Evolutionary conservation across 306 rosid species (phyloP), one percentile per base, ranked within the genome.

Genomic region (Quercus dentata): DNA sequence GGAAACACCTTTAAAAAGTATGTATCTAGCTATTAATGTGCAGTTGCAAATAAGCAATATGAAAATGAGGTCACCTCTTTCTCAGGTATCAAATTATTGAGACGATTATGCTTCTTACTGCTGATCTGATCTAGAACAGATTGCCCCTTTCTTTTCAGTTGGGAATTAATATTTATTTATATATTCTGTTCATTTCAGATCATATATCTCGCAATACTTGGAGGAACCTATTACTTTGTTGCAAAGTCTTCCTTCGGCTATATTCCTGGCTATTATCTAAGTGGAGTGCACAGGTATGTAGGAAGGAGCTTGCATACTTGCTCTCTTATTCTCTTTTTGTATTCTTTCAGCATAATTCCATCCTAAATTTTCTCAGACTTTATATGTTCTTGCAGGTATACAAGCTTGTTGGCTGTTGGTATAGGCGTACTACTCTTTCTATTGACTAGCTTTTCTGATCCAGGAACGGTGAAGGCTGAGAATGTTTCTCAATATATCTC

Each of bases 361-460:
- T 80, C 77, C 27, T 75, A 81, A 79, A 81, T 80, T 78, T 69
- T 72, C 58, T 76, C 85, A 56, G 81, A 81, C 49, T 70, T 71
- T 61, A 44, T 76, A 56, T 76, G 54, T 62, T 86, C 52, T 71
- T 91, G 71, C 85, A 95, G 99, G 98, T 89, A 88, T 86, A 89
- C 81, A 59, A 89, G 99, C 94, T 80, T 88, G 76, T 69, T 84
- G 52, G 97, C 92, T 71, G 97, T 88, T 77, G 89, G 84, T 35
- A 83, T 93, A 11, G 99, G 99, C 69, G 76, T 90, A 78, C 81
- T 95, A 82, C 94, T 95, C 70, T 93, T 95, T 88, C 86, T 95
- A 57, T 85, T 95, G 86, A 90, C 99, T 80, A 90, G 99, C 92
- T 93, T 91, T 85, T 84, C 98, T 77, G 93, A 95, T 85, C 97